phyloP scores from a whole-genome alignment of 805 yeast species.

The Saturnispora silvae region DNA sequence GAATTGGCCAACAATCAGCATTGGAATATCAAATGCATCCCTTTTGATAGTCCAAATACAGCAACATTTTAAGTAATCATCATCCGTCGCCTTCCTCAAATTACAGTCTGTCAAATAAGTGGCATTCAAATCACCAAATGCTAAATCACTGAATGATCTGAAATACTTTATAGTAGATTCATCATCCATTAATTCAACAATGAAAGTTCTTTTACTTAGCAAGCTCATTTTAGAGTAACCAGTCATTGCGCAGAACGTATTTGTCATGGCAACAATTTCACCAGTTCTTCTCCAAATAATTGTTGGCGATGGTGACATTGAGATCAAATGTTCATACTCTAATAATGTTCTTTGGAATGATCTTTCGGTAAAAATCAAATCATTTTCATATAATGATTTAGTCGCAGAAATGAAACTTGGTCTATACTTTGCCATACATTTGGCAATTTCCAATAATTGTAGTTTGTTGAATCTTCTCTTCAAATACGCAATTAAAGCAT shows the following conservation, averaged over 20 bases:
- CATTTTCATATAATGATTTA: slow-evolving; percentile 60
- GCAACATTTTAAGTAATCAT: slow-evolving; percentile 45
- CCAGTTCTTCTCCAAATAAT: slow-evolving; percentile 83
- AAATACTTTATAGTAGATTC: slow-evolving; percentile 63
- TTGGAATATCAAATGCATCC: slow-evolving; percentile 75
- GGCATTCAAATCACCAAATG: slow-evolving; percentile 56
- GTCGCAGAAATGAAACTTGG: slow-evolving; percentile 74
- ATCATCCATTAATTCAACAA: slow-evolving; percentile 78
- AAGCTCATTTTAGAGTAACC: slow-evolving; percentile 52
- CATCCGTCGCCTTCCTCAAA: slow-evolving; percentile 28
- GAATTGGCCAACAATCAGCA: slow-evolving; percentile 75
- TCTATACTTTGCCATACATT: slow-evolving; percentile 53
- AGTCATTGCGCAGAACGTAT: slow-evolving; percentile 61
- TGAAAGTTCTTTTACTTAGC: slow-evolving; percentile 50
- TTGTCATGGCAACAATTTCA: slow-evolving; percentile 69
- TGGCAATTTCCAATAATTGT: slow-evolving; percentile 34
- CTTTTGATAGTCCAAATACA: slow-evolving; percentile 80
- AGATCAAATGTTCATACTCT: slow-evolving; percentile 46
- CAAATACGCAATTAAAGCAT: slow-evolving; percentile 45
- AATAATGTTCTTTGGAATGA: slow-evolving; percentile 44
- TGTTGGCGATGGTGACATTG: slow-evolving; percentile 65
- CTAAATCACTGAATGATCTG: slow-evolving; percentile 56
- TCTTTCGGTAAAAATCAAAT: slow-evolving; percentile 50
- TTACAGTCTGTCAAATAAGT: slow-evolving; percentile 43
- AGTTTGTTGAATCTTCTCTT: slow-evolving; percentile 37